phyloP scores from a whole-genome alignment of 495 filamentous ascomycete genomes.

The Neurospora sp. region DNA sequence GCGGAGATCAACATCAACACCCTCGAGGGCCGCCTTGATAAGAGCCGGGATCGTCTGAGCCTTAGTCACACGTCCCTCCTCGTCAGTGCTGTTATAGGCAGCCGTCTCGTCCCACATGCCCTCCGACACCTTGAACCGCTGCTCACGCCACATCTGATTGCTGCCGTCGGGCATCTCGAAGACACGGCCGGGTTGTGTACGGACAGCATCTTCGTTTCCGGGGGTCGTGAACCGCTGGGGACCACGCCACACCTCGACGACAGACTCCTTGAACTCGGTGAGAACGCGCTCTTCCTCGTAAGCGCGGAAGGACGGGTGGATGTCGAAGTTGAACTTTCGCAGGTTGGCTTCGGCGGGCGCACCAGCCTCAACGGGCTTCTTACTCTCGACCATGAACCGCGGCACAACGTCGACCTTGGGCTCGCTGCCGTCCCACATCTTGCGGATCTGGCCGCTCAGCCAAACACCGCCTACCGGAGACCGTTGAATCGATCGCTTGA shows the following conservation, averaged over 20 bases:
- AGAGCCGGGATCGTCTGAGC: slow-evolving; percentile 70
- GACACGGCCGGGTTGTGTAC: slow-evolving; percentile 57
- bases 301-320: slow-evolving; percentile 61
- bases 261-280: slow-evolving; percentile 93
- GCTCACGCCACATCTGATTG: slow-evolving; percentile 85
- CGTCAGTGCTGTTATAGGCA: slow-evolving; percentile 31
- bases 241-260: slow-evolving; percentile 88
- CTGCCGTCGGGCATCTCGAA: slow-evolving; percentile 93
- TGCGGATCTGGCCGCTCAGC: slow-evolving; percentile 76
- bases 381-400: slow-evolving; percentile 76
- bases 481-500: slow-evolving; percentile 77
- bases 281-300: slow-evolving; percentile 89
- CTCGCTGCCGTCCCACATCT: slow-evolving; percentile 62
- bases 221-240: slow-evolving; percentile 55
- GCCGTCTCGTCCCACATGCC: slow-evolving; percentile 79
- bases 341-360: slow-evolving; percentile 50
- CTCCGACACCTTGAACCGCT: slow-evolving; percentile 76
- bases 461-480: slow-evolving; percentile 82
- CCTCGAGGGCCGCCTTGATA: slow-evolving; percentile 63
- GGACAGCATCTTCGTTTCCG: slow-evolving; percentile 57
- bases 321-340: slow-evolving; percentile 53
- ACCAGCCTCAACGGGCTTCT: slow-evolving; percentile 80
- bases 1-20: slow-evolving; percentile 83
- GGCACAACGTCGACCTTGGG: slow-evolving; percentile 75
- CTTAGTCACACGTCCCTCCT: slow-evolving; percentile 37